Percentiles rank a stretch among this genome's conserved stretches.
These are phyloP conservation scores for Kitagawia praeruptora DNA, from an alignment of 129 eudicot genomes.

Conservation along the genomic window DNA sequence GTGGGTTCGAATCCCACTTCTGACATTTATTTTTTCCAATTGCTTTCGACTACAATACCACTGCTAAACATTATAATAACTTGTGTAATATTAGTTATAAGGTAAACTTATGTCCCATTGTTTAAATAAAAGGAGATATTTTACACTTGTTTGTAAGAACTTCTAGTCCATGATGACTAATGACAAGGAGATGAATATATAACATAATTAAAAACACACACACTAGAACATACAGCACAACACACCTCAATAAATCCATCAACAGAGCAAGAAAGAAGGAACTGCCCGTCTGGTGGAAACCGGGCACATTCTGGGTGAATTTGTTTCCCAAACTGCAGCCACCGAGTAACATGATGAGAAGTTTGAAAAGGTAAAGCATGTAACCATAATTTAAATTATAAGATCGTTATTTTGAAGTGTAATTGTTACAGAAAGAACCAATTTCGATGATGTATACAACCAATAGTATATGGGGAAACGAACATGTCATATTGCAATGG, in stretches of 20 bases:
- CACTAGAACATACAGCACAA: neutral
- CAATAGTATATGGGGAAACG: no score
- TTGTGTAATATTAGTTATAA: no score
- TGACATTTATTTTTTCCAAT: no score
- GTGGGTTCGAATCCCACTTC: no score
- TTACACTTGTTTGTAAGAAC: neutral
- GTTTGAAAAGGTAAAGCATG: neutral
- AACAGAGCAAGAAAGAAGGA: slow-evolving; percentile 93
- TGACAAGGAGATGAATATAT: neutral
- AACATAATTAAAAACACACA: neutral
- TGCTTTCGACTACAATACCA: no score
- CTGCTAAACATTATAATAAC: no score
- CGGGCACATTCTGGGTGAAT: slow-evolving; percentile 88
- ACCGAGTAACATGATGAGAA: slow-evolving; percentile 9
- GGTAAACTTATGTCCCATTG: no score
- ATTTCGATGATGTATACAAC: neutral
- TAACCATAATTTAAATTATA: neutral
- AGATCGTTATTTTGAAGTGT: neutral
- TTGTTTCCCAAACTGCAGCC: slow-evolving; percentile 86
- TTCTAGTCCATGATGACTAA: neutral
- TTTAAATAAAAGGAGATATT: neutral
- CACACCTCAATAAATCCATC: slow-evolving; percentile 88
- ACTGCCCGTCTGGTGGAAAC: slow-evolving; percentile 95
- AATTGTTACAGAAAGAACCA: neutral
- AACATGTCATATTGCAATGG: neutral